Conservation (phyloP, 2,329 filamentous ascomycete genomes). For the Cordyceps fumosorosea region DNA sequence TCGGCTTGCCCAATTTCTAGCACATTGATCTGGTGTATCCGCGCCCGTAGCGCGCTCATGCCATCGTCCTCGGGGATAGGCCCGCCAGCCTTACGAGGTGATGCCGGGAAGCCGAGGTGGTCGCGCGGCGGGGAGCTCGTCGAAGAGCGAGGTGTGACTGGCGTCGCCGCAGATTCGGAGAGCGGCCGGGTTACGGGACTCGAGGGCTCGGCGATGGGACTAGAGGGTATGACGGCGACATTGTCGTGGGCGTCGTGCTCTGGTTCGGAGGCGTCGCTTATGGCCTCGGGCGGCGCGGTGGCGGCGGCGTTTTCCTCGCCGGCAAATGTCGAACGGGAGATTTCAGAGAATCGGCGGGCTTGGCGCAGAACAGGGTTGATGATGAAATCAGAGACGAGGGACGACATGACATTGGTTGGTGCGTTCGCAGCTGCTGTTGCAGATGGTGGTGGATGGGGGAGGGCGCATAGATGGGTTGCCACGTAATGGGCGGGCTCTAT, state of each 20-base stretch:
- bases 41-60: conserved; percentile 59
- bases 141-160: conserved; percentile 9
- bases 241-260: conserved; percentile 3
- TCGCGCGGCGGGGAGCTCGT: conserved; percentile 23
- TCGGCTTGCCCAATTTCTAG: conserved; percentile 51
- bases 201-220: neutral
- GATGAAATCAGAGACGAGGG: conserved; percentile 57
- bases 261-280: conserved; percentile 22
- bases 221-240: neutral
- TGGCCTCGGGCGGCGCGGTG: conserved; percentile 17
- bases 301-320: conserved; percentile 27
- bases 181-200: neutral
- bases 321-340: conserved; percentile 34
- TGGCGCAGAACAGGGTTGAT: conserved; percentile 61
- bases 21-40: conserved; percentile 63
- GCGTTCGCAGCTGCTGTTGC: neutral
- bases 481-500: neutral
- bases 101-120: conserved; percentile 27
- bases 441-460: neutral
- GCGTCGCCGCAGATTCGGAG: neutral
- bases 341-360: conserved; percentile 55
- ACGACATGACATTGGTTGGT: conserved; percentile 43
- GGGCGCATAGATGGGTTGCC: neutral
- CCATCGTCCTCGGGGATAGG: conserved; percentile 70
- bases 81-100: conserved; percentile 23